Base-by-base conservation (phyloP, 352 stramenopile genomes). In the Elongisporangium senticosum region DNA sequence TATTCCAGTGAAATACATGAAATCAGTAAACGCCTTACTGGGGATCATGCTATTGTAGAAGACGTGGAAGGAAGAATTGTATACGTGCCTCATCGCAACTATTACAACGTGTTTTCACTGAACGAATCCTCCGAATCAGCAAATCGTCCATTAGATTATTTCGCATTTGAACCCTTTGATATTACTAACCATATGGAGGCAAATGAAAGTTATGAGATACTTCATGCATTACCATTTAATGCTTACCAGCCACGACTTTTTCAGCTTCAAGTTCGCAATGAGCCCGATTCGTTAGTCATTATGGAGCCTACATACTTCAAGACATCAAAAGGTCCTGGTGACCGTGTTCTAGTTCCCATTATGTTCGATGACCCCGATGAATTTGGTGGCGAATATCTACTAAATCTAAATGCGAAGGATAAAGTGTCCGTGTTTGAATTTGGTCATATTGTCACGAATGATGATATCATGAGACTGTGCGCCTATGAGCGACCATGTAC, bases 351-450 rank as follows among this genome's bases (percentile, higher is more conserved):
- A 7, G 72, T 73, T 2, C 77, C 83, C 17, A 63, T 89, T 24
- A 55, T 52, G 2, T 92, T 92, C 39, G 63, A 79, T 7, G 78
- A 90, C 53, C 67, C 78, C 0, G 79, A 92, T 53, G 61, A 57
- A 11, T 72, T 58, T 50, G 64, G 57, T 4, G 68, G 68, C n/a
- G 37, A 53, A 4, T 92, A 89, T 49, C 63, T 74, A 52, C 65
- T 83, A 6, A 70, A 60, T 19, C 58, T 92, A 10, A 63, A 83
- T 52, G 66, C 76, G 21, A 57, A 59, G 24, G 67, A 81, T 17
- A 59, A 62, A 3, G n/a, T 56, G 6, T 77, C 65, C 0, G 60
- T 59, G 13, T 74, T 90, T n/a, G 54, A 75, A 14, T 55, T 91
- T 22, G 77, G 74, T 2, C 70, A 78, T 48, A 40, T 54, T 8